Evolutionary conservation across 345 rosid genomes (phyloP).

Genomic region (Euclidium syriacum): DNA sequence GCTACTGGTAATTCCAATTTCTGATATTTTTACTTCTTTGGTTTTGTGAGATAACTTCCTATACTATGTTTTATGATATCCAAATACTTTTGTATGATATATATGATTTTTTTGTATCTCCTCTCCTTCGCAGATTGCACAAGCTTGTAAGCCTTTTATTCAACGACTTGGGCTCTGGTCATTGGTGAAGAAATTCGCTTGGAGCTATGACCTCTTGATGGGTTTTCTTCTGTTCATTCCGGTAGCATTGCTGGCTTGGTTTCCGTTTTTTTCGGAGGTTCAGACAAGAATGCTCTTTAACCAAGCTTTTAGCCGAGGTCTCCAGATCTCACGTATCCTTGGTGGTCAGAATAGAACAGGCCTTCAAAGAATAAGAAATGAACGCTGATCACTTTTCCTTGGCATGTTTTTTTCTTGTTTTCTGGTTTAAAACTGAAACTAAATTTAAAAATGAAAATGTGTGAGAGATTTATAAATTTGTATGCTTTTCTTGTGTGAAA

Average conservation of each 20-base stretch:
- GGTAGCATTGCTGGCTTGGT: constrained; percentile 86
- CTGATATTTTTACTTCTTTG: background rate
- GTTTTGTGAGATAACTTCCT: background rate
- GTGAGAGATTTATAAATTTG: no score
- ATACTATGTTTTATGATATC: background rate
- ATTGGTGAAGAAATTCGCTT: constrained; percentile 58
- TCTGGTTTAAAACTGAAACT: no score
- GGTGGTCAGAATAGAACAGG: constrained; percentile 62
- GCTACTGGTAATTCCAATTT: constrained; percentile 52
- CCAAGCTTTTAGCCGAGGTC: constrained; percentile 94
- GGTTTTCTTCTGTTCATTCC: constrained; percentile 79
- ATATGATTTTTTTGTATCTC: no score
- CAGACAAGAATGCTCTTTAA: constrained; percentile 90
- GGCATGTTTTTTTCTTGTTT: no score
- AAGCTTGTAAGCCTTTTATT: constrained; percentile 68
- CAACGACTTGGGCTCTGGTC: constrained; percentile 61
- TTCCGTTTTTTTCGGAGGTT: constrained; percentile 84
- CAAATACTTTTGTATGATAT: background rate
- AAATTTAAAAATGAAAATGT: no score
- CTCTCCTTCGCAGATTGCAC: constrained; percentile 90
- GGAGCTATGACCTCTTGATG: constrained; percentile 67
- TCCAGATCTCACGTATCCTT: constrained; percentile 85
- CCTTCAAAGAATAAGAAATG: constrained; percentile 55
- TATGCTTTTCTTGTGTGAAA: no score
- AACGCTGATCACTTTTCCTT: no score